phyloP scores from a whole-genome alignment of 108 stramenopile species.

The Parmales sp. region DNA sequence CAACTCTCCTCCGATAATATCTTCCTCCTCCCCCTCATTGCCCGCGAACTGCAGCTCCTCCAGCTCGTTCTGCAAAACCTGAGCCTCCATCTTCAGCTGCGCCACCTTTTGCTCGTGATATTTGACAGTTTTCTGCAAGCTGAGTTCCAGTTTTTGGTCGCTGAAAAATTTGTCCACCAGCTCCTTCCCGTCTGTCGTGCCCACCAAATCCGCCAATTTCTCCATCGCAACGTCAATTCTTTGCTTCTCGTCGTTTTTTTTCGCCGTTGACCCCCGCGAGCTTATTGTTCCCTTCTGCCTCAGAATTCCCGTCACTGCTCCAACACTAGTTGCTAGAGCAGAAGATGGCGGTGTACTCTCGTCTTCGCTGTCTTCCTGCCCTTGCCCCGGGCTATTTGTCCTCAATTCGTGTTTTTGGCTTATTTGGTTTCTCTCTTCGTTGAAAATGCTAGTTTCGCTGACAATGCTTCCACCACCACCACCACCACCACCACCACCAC shows the following conservation, averaged over 20 bases:
- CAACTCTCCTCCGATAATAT: too few relatives aligned
- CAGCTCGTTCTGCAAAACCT: neutral
- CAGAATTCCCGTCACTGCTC: too few relatives aligned
- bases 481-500: too few relatives aligned
- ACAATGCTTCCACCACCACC: neutral
- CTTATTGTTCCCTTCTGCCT: too few relatives aligned
- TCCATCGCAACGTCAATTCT: neutral
- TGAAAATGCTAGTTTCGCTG: neutral
- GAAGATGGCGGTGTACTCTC: too few relatives aligned
- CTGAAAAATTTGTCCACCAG: neutral
- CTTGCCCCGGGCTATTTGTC: neutral
- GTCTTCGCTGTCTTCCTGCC: too few relatives aligned
- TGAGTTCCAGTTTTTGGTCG: neutral
- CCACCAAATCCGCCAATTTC: neutral
- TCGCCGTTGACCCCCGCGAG: too few relatives aligned
- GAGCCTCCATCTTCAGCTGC: neutral
- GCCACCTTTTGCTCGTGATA: neutral
- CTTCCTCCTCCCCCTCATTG: neutral
- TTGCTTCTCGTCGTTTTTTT: too few relatives aligned
- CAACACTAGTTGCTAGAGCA: too few relatives aligned
- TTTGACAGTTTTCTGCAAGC: neutral
- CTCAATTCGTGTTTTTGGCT: neutral
- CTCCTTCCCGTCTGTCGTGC: neutral
- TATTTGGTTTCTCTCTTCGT: neutral
- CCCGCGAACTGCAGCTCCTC: constrained; percentile 8